These are phyloP conservation scores for Arthrinium phaeospermum DNA, from an alignment of 2,329 filamentous ascomycete genomes.

Conservation along the genomic window DNA sequence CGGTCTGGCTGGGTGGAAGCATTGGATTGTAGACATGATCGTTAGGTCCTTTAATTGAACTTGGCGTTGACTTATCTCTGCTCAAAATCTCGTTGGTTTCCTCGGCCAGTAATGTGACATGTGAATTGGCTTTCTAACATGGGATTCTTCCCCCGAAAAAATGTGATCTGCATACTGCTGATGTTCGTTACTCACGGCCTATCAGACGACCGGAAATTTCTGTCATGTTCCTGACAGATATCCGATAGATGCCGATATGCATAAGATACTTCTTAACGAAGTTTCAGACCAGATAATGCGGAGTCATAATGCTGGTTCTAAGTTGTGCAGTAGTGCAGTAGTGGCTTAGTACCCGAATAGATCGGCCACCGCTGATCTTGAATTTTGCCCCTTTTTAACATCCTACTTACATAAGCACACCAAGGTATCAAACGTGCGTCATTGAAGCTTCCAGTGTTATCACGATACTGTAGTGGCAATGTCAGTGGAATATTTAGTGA, in stretches of 20 bases:
- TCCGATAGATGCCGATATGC: slow-evolving; percentile 8
- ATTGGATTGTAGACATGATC: slow-evolving; percentile 18
- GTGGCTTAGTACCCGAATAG: not conserved
- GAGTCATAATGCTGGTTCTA: slow-evolving; percentile 6
- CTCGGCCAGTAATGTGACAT: not conserved
- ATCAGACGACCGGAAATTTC: not conserved
- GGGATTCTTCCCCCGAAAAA: not conserved
- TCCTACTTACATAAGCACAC: not conserved
- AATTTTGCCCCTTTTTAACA: not conserved
- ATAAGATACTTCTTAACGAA: not conserved
- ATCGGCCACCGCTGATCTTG: not conserved
- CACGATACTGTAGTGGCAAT: not conserved
- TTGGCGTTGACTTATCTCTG: not conserved
- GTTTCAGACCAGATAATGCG: slow-evolving; percentile 9
- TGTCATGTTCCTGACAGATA: slow-evolving; percentile 11
- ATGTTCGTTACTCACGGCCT: not conserved
- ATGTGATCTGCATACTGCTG: not conserved
- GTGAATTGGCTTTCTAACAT: not conserved
- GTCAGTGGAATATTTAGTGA: not conserved
- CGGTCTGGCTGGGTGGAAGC: not conserved
- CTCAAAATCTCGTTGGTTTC: not conserved
- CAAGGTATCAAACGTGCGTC: not conserved
- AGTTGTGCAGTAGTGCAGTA: slow-evolving; percentile 12
- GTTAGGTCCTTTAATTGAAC: slow-evolving; percentile 12
- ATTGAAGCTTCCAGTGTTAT: not conserved